phyloP scores from a whole-genome alignment of 208 protist genomes.

The Herpetomonas tarakana region DNA sequence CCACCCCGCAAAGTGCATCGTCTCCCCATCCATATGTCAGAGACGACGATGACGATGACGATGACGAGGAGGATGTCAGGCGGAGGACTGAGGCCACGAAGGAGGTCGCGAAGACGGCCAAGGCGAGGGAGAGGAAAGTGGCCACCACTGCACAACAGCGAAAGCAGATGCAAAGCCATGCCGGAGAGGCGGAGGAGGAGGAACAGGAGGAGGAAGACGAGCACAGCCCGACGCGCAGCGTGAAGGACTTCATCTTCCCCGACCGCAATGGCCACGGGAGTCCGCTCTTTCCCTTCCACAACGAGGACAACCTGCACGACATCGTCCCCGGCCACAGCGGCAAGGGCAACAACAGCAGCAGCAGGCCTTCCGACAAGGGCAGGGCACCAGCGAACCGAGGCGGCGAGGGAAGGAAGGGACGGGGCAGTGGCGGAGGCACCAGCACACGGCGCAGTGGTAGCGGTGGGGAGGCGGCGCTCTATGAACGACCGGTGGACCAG shows the following conservation, averaged over 20 bases:
- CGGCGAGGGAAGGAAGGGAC: not conserved
- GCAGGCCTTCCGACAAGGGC: not conserved
- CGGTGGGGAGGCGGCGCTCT: not conserved
- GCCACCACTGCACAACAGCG: not conserved
- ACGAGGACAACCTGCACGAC: not conserved
- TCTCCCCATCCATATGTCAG: too few species aligned
- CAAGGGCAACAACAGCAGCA: not conserved
- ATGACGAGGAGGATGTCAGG: constrained; percentile 3
- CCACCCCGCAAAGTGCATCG: too few species aligned
- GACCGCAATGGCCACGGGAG: constrained; percentile 2
- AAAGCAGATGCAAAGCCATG: not conserved
- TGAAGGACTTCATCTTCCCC: constrained; percentile 18
- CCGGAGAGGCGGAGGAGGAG: constrained; percentile 3
- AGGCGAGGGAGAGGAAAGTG: too few species aligned
- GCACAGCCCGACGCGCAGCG: constrained; percentile 9
- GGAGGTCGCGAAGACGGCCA: too few species aligned
- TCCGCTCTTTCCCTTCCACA: not conserved
- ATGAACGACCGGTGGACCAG: constrained; percentile 29
- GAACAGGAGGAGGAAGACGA: constrained; percentile 5
- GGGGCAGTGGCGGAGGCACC: not conserved
- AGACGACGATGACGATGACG: constrained; percentile 8
- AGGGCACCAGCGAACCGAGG: not conserved
- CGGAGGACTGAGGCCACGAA: not conserved
- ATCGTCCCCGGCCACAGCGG: not conserved
- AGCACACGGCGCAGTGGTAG: not conserved